These are phyloP conservation scores for Mycena amicta DNA, from an alignment of 768 basidiomycete species.

Conservation along the genomic window DNA sequence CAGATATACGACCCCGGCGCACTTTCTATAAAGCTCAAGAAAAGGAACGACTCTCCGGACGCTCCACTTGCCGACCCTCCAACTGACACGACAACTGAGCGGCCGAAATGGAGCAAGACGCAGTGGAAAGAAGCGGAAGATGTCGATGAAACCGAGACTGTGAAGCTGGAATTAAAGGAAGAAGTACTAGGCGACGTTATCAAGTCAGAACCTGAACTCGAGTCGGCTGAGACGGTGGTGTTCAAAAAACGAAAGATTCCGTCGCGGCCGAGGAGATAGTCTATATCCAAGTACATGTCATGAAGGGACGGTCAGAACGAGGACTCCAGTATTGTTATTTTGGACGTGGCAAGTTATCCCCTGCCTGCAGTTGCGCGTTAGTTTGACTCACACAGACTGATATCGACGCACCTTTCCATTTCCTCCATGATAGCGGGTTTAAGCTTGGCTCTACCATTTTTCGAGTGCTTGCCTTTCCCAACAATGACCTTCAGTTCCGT, in stretches of 20 bases:
- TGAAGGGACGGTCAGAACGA: slow-evolving; percentile 47
- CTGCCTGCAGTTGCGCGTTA: slow-evolving; percentile 47
- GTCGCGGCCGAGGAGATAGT: slow-evolving; percentile 22
- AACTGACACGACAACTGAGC: slow-evolving; percentile 9
- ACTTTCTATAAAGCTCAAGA: slow-evolving; percentile 67
- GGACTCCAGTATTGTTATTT: slow-evolving; percentile 71
- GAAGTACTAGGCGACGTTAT: not conserved
- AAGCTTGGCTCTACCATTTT: slow-evolving; percentile 69
- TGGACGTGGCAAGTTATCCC: slow-evolving; percentile 73
- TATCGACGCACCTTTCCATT: slow-evolving; percentile 59
- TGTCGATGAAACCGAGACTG: slow-evolving; percentile 2
- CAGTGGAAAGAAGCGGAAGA: slow-evolving; percentile 30
- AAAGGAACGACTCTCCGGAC: slow-evolving; percentile 45
- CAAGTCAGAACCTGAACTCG: slow-evolving; percentile 13
- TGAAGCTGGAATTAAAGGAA: not conserved
- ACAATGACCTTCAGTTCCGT: slow-evolving; percentile 47
- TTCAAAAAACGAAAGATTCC: slow-evolving; percentile 39
- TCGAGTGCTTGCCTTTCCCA: slow-evolving; percentile 85
- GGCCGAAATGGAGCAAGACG: slow-evolving; percentile 36
- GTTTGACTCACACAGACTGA: not conserved
- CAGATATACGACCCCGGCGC: slow-evolving; percentile 82
- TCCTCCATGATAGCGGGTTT: slow-evolving; percentile 79
- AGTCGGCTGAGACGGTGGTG: slow-evolving; percentile 16
- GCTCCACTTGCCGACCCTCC: slow-evolving; percentile 11
- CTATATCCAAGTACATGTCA: not conserved